Percentiles rank a stretch among this genome's conserved stretches.
Conservation (phyloP, 2,329 filamentous ascomycete species). For the Calonectria hawksworthii region DNA sequence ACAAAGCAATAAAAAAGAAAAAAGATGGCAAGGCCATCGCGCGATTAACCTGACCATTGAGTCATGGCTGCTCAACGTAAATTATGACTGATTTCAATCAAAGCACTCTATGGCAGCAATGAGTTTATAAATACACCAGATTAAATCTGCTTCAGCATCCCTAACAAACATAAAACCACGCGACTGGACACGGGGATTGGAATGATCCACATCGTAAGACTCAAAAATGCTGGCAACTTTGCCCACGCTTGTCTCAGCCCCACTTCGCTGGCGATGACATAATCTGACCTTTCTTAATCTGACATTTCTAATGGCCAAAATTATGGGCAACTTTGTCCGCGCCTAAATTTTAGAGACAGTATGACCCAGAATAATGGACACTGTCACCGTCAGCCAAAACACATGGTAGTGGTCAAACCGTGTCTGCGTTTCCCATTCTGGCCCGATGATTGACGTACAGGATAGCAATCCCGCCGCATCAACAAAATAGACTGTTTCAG, state of each 20-base stretch:
- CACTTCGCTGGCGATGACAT: not conserved
- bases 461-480: too few relatives aligned
- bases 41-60: too few relatives aligned
- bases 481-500: not conserved
- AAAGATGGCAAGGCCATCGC: too few relatives aligned
- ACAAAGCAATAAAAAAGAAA: too few relatives aligned
- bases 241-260: not conserved
- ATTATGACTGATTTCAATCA: not conserved
- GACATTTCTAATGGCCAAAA: not conserved
- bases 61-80: too few relatives aligned
- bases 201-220: not conserved
- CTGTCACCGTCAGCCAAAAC: not conserved
- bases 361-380: not conserved
- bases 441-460: not conserved
- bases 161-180: not conserved
- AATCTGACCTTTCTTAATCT: not conserved
- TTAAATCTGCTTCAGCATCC: not conserved
- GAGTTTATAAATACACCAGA: too few relatives aligned
- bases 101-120: not conserved
- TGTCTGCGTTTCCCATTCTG: not conserved
- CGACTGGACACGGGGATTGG: not conserved
- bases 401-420: too few relatives aligned
- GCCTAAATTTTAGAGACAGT: not conserved
- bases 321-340: not conserved
- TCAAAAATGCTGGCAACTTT: not conserved